These are phyloP conservation scores for Pseudopithomyces chartarum DNA, from an alignment of 2,329 filamentous ascomycete genomes.

Conservation along the genomic window DNA sequence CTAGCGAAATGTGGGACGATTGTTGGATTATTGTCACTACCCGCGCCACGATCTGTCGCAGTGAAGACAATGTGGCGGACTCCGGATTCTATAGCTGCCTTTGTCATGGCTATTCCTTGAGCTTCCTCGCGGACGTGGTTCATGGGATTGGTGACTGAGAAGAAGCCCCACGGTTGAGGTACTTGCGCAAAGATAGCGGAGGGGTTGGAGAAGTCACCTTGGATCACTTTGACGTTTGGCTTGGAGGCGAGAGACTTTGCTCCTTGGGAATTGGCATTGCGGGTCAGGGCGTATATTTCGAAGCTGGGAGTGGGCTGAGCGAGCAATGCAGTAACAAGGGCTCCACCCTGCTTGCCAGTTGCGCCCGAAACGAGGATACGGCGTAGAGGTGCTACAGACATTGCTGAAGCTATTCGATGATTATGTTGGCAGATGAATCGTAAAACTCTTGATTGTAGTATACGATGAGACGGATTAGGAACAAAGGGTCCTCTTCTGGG, in stretches of 20 bases:
- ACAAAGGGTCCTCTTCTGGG: no score
- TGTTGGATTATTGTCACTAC: not conserved
- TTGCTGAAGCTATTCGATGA: not conserved
- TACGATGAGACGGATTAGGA: no score
- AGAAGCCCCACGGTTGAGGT: not conserved
- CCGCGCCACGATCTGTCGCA: not conserved
- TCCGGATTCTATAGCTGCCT: not conserved
- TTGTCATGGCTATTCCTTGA: not conserved
- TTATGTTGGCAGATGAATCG: no score
- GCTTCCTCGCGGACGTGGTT: not conserved
- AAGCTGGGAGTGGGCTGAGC: not conserved
- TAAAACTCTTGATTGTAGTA: no score
- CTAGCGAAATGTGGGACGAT: not conserved
- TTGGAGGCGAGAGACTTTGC: not conserved
- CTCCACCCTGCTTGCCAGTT: constrained; percentile 1
- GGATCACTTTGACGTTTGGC: not conserved
- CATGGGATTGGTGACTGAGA: not conserved
- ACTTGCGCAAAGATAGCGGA: constrained; percentile 1
- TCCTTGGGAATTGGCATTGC: not conserved
- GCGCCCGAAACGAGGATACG: not conserved
- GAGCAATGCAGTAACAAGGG: not conserved
- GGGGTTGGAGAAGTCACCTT: not conserved
- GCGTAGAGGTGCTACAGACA: not conserved
- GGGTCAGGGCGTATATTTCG: constrained; percentile 2
- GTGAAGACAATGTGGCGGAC: not conserved